phyloP scores from a whole-genome alignment of 148 eudicot species.

The Spergularia bocconei region DNA sequence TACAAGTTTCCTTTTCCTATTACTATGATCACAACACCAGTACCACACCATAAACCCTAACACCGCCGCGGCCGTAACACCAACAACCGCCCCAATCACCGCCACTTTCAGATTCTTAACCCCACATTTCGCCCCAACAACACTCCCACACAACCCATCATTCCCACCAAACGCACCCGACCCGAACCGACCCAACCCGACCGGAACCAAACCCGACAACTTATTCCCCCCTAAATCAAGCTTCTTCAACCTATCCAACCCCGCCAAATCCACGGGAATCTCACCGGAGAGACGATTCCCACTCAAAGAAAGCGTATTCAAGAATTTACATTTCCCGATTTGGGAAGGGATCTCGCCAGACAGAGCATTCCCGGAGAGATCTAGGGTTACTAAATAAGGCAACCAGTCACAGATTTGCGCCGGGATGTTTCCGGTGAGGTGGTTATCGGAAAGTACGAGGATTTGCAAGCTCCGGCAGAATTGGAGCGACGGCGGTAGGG shows the following conservation, averaged over 20 bases:
- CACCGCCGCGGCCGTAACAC: constrained; percentile 52
- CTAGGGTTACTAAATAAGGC: constrained; percentile 63
- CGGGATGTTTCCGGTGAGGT: constrained; percentile 59
- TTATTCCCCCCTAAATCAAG: constrained; percentile 48
- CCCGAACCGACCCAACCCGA: constrained; percentile 24
- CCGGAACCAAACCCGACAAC: constrained; percentile 58
- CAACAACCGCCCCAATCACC: constrained; percentile 67
- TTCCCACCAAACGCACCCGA: constrained; percentile 45
- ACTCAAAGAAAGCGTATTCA: constrained; percentile 47
- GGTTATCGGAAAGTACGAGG: constrained; percentile 58
- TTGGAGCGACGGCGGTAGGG: constrained; percentile 41
- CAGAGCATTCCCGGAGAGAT: constrained; percentile 56
- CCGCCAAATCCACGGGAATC: constrained; percentile 52
- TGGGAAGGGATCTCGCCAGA: constrained; percentile 54
- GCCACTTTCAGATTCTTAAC: constrained; percentile 52
- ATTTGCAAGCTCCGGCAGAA: constrained; percentile 52
- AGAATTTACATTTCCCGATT: constrained; percentile 55
- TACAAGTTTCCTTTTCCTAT: constrained; percentile 20
- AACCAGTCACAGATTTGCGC: constrained; percentile 59
- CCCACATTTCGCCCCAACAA: constrained; percentile 52
- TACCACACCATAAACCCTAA: constrained; percentile 69
- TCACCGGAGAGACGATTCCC: constrained; percentile 53
- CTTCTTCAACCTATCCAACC: constrained; percentile 53
- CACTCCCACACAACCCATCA: constrained; percentile 59
- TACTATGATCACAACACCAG: constrained; percentile 46